Evolutionary conservation across 768 basidiomycete species (phyloP).

Genomic region (Mycena epipterygia): DNA sequence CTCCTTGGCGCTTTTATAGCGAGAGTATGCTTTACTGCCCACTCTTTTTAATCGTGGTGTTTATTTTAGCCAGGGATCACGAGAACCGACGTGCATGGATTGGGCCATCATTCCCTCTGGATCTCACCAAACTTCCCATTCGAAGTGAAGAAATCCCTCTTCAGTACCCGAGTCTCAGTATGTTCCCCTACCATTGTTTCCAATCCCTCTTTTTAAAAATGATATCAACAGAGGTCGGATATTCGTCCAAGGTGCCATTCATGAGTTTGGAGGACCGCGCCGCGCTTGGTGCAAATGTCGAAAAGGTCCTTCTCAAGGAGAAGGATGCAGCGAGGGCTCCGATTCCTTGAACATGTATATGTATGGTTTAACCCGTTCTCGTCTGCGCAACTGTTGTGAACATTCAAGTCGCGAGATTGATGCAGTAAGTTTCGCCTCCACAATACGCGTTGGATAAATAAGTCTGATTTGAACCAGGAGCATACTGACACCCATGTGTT

Average conservation of each 20-base stretch:
- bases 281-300: conserved; percentile 72
- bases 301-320: conserved; percentile 69
- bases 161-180: conserved; percentile 78
- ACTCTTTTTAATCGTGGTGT: neutral
- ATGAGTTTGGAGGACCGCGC: conserved; percentile 73
- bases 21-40: conserved; percentile 57
- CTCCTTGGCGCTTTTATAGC: conserved; percentile 53
- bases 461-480: neutral
- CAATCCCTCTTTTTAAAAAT: neutral
- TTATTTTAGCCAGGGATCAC: conserved; percentile 68
- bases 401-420: neutral
- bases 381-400: neutral
- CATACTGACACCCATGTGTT: no score
- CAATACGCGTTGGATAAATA: neutral
- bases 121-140: conserved; percentile 70
- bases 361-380: neutral
- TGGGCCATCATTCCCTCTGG: conserved; percentile 77
- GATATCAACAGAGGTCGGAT: conserved; percentile 69
- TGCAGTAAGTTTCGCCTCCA: neutral
- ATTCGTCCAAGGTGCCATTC: conserved; percentile 65
- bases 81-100: conserved; percentile 81
- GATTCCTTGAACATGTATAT: conserved; percentile 33
- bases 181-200: conserved; percentile 39
- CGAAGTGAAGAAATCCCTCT: conserved; percentile 67
- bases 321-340: conserved; percentile 80